Evolutionary conservation across 2,329 filamentous ascomycete genomes (phyloP).

Genomic region (Paraphoma chrysanthemicola): DNA sequence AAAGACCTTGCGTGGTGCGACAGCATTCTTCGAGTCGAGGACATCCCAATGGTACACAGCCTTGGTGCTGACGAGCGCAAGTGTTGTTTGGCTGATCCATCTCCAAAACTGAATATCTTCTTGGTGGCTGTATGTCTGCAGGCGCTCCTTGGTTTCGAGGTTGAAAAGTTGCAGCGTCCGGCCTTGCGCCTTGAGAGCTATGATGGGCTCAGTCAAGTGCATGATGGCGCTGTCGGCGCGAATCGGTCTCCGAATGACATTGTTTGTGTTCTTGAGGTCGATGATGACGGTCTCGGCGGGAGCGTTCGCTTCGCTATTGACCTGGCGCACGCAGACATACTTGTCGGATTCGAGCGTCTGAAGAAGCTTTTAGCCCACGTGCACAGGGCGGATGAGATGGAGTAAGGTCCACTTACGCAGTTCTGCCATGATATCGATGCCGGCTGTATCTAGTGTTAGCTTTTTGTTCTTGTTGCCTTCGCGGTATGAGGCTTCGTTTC

Average conservation of each 20-base stretch:
- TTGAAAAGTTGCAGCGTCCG: conserved; percentile 98
- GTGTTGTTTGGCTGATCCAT: conserved; percentile 89
- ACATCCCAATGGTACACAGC: conserved; percentile 98
- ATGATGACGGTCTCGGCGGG: conserved; percentile 96
- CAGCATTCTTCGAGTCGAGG: conserved; percentile 79
- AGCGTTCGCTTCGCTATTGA: conserved; percentile 77
- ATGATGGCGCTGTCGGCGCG: conserved; percentile 99
- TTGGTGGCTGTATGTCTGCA: conserved; percentile 95
- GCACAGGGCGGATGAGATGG: conserved; percentile 4
- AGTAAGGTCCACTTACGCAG: conserved; percentile 66
- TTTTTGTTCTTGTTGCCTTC: conserved; percentile 22
- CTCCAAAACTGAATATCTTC: conserved; percentile 99
- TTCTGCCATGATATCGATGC: conserved; percentile 84
- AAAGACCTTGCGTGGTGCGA: conserved; percentile 84
- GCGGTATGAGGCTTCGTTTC: conserved; percentile 15
- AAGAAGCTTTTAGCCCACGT: conserved; percentile 21
- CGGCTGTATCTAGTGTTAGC: conserved; percentile 57
- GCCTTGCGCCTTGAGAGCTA: conserved; percentile 92
- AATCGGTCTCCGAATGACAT: conserved; percentile 91
- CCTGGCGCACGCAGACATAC: conserved; percentile 95
- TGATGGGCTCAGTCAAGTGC: conserved; percentile 97
- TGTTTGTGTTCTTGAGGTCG: conserved; percentile 97
- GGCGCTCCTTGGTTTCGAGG: conserved; percentile 87
- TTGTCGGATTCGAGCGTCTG: conserved; percentile 98
- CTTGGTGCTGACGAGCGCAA: conserved; percentile 89